These are phyloP conservation scores for Angomonas deanei DNA, from an alignment of 208 protist genomes.

Conservation along the genomic window DNA sequence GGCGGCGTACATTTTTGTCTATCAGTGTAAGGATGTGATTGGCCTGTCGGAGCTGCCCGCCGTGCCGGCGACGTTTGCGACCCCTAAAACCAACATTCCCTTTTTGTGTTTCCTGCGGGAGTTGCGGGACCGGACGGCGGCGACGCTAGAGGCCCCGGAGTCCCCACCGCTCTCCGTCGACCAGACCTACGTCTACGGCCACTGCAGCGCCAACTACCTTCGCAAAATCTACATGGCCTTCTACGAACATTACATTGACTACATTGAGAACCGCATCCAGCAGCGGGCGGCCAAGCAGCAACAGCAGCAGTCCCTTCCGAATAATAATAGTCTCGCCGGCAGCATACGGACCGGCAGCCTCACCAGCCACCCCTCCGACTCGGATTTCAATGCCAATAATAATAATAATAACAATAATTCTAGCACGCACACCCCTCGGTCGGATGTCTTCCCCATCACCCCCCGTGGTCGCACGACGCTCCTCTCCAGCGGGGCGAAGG, in stretches of 20 bases:
- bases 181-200: slow-evolving; percentile 27
- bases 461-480: not conserved
- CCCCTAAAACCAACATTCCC: slow-evolving; percentile 67
- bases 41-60: slow-evolving; percentile 23
- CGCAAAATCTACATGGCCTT: slow-evolving; percentile 18
- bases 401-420: not conserved
- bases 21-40: slow-evolving; percentile 35
- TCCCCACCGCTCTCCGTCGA: slow-evolving; percentile 30
- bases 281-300: slow-evolving; percentile 19
- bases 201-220: slow-evolving; percentile 15
- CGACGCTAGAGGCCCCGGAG: slow-evolving; percentile 15
- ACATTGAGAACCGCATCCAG: slow-evolving; percentile 23
- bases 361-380: not conserved
- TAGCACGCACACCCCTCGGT: not conserved
- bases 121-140: slow-evolving; percentile 33
- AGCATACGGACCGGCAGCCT: not conserved
- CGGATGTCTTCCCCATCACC: not conserved
- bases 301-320: not conserved
- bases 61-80: slow-evolving; percentile 19
- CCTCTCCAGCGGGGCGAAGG: not conserved
- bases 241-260: slow-evolving; percentile 22
- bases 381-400: not conserved
- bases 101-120: slow-evolving; percentile 74
- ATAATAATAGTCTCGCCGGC: not conserved
- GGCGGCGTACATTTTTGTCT: slow-evolving; percentile 40